phyloP scores from a whole-genome alignment of 345 rosid genomes.

The Eutrema japonicum region DNA sequence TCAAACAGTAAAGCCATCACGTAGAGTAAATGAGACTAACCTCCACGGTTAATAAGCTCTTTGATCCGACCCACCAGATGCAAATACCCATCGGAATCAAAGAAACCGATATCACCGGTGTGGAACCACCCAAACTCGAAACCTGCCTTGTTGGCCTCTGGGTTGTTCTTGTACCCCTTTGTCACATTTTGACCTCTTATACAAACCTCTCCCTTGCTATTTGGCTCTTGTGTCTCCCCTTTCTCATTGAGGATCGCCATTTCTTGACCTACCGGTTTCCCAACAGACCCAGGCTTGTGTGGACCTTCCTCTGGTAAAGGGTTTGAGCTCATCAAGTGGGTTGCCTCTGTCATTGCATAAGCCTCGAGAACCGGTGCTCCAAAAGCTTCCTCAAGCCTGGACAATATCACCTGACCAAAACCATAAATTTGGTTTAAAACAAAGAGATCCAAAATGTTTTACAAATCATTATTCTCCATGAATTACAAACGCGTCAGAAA shows the following conservation, averaged over 20 bases:
- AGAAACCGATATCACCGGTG: conserved; percentile 79
- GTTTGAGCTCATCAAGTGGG: conserved; percentile 79
- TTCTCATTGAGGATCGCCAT: conserved; percentile 72
- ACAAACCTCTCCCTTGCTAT: conserved; percentile 72
- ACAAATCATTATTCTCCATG: background rate
- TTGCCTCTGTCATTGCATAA: conserved; percentile 92
- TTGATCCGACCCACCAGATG: conserved; percentile 90
- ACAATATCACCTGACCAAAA: conserved; percentile 50
- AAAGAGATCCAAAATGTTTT: background rate
- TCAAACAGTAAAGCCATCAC: conserved; percentile 26
- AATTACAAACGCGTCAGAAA: background rate
- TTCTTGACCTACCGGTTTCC: conserved; percentile 83
- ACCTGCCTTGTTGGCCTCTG: conserved; percentile 80
- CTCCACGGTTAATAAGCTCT: conserved; percentile 99
- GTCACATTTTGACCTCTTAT: conserved; percentile 93
- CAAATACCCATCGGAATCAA: conserved; percentile 87
- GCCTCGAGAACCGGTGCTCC: conserved; percentile 88
- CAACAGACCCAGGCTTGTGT: conserved; percentile 86
- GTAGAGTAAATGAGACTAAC: conserved; percentile 46
- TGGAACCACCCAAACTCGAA: conserved; percentile 94
- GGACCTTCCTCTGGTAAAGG: conserved; percentile 80
- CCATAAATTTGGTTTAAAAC: background rate
- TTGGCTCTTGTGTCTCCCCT: conserved; percentile 57
- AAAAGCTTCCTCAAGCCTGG: conserved; percentile 77
- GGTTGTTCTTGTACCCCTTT: conserved; percentile 86